phyloP scores from a whole-genome alignment of 345 rosid genomes.

The Aquilaria sinensis region DNA sequence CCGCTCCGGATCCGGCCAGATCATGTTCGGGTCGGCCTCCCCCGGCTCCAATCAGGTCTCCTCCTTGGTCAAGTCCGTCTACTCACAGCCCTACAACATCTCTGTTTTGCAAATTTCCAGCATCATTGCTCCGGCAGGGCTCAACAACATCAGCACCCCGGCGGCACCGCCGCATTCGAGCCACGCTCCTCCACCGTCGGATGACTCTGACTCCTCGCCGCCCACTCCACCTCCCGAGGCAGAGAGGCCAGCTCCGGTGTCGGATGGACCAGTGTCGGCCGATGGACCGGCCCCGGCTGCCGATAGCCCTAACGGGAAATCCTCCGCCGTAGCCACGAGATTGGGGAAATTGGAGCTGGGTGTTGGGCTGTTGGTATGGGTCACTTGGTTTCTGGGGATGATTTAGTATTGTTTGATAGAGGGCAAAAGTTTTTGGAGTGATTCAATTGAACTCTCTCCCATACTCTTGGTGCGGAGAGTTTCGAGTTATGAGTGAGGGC shows the following conservation, averaged over 20 bases:
- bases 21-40: slow-evolving; percentile 1
- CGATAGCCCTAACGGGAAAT: too few species aligned
- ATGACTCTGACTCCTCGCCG: neutral
- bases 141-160: neutral
- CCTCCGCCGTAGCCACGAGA: too few species aligned
- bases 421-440: too few species aligned
- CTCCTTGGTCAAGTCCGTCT: neutral
- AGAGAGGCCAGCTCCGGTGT: neutral
- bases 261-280: too few species aligned
- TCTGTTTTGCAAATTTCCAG: neutral
- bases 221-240: neutral
- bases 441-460: too few species aligned
- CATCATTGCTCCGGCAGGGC: neutral
- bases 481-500: too few species aligned
- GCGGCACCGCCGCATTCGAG: neutral
- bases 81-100: neutral
- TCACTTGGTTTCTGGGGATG: too few species aligned
- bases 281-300: too few species aligned
- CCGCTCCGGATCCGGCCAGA: neutral
- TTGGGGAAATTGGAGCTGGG: too few species aligned
- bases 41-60: neutral
- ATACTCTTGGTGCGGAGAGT: too few species aligned
- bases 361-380: too few species aligned
- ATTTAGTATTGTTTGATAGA: too few species aligned
- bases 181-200: neutral